These are phyloP conservation scores for Hyaloscypha variabilis DNA, from an alignment of 495 filamentous ascomycete species.

Conservation along the genomic window DNA sequence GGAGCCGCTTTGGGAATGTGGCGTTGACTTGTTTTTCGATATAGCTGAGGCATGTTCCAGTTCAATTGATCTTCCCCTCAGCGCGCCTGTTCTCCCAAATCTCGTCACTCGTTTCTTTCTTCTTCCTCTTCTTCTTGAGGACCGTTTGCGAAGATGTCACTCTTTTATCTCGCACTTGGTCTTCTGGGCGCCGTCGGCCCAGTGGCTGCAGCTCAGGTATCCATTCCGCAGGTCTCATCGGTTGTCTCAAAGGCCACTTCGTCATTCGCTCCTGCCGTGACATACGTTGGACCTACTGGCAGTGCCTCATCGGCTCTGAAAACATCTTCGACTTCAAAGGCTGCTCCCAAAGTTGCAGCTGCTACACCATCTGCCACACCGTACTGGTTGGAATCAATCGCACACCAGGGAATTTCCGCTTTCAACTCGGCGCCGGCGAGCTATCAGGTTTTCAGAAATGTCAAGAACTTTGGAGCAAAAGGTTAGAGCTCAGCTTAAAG, in stretches of 20 bases:
- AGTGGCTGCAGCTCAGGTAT: neutral
- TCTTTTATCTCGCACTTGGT: neutral
- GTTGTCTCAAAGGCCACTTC: neutral
- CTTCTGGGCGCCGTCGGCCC: neutral
- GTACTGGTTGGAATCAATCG: conserved; percentile 34
- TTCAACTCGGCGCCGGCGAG: conserved; percentile 26
- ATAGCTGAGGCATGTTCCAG: neutral
- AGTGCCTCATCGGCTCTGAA: neutral
- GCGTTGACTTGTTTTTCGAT: neutral
- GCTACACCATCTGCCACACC: conserved; percentile 7
- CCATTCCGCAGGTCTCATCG: neutral
- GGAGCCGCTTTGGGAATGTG: neutral
- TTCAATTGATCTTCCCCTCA: neutral
- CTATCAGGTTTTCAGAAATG: conserved; percentile 33
- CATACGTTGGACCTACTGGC: conserved; percentile 3
- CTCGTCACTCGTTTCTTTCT: neutral
- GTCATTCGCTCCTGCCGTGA: neutral
- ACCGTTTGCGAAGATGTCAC: neutral
- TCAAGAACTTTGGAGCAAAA: conserved; percentile 33
- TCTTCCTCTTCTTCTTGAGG: neutral
- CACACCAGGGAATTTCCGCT: conserved; percentile 36
- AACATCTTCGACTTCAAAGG: neutral
- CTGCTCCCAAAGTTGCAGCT: neutral
- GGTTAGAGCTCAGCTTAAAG: neutral
- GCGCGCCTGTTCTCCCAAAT: neutral